Base-by-base conservation (phyloP, 352 stramenopile species). In the Phytophthora hybrid region DNA sequence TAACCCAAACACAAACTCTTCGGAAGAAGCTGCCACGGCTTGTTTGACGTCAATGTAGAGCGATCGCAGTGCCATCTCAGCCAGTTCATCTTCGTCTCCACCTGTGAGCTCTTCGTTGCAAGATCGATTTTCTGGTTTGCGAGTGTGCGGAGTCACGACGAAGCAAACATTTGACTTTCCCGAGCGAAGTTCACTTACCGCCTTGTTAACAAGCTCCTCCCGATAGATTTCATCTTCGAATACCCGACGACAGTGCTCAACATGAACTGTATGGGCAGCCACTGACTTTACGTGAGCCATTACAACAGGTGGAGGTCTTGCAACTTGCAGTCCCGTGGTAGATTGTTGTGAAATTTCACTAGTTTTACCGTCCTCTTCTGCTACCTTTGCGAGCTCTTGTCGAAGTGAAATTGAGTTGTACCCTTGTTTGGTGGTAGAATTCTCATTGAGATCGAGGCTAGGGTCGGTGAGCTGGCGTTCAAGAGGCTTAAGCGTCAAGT, bases 141-240 rank as follows among this genome's bases (percentile, higher is more conserved):
- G 13, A 23, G 23, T 26, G 3, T 13, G 19, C 10, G 74, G 73
- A 13, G 77, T 29, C 4, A 88, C 68, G 2, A 85, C 73, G 46
- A 89, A 84, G 16, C 58, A 83, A 9, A 89, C 62, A 2, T 66
- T 52, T 16, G 68, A 37, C 8, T 65, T 66, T 6, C 51, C 64
- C 14, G 34, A 81, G 7, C 14, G 78, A 63, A 73, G 66, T 10
- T 49, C 58, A 34, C 61, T 70, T 4, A 66, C 31, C 4, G 75
- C 81, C 11, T 89, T 69, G 0, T 16, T 73, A 3, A 89, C 82
- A 26, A 90, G 61, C 23, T 61, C 34, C 5, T 89, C 83, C 6
- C 82, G 80, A 32, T 77, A 89, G 0, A 55, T 11, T 52, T 92
- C 85, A 52, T 91, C 85, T 46, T 79, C 78, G 21, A 92, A 89